Percentiles rank a stretch among this genome's conserved stretches.
These are phyloP conservation scores for Penicillium egyptiacum DNA, from an alignment of 495 filamentous ascomycete genomes.

Conservation along the genomic window DNA sequence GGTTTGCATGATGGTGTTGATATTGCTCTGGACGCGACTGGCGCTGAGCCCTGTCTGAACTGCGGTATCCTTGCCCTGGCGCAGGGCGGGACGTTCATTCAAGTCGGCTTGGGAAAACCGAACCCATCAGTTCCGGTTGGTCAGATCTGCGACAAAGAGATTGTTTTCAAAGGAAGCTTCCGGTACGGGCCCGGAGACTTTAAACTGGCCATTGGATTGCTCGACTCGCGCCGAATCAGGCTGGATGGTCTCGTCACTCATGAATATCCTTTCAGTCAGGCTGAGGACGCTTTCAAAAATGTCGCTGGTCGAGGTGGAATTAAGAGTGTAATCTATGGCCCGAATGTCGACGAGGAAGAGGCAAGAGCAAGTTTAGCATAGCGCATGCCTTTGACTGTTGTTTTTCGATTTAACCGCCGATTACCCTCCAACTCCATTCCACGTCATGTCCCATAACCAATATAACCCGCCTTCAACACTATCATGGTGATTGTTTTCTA, in stretches of 20 bases:
- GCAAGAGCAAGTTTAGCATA: conserved; percentile 15
- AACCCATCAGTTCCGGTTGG: conserved; percentile 81
- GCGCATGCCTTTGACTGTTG: background rate
- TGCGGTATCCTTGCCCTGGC: conserved; percentile 65
- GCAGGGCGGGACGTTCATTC: conserved; percentile 75
- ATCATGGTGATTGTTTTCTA: conserved; percentile 5
- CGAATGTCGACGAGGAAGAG: conserved; percentile 22
- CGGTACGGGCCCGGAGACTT: conserved; percentile 81
- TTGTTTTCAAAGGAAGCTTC: conserved; percentile 76
- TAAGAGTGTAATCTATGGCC: conserved; percentile 36
- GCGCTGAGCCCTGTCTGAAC: conserved; percentile 73
- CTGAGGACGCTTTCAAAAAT: conserved; percentile 24
- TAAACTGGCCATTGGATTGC: conserved; percentile 66
- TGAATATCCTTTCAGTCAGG: conserved; percentile 22
- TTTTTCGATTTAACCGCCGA: background rate
- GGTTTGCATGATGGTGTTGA: conserved; percentile 57
- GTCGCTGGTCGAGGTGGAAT: conserved; percentile 25
- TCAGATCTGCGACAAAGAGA: conserved; percentile 75
- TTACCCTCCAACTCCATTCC: conserved; percentile 20
- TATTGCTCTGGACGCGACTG: conserved; percentile 75
- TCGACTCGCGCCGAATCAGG: conserved; percentile 61
- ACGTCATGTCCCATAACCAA: conserved; percentile 34
- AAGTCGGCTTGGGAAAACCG: conserved; percentile 76
- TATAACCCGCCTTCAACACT: conserved; percentile 25
- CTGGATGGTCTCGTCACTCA: conserved; percentile 71